Conservation (phyloP, 2,329 filamentous ascomycete genomes). For the Westerdykella aurantiaca region DNA sequence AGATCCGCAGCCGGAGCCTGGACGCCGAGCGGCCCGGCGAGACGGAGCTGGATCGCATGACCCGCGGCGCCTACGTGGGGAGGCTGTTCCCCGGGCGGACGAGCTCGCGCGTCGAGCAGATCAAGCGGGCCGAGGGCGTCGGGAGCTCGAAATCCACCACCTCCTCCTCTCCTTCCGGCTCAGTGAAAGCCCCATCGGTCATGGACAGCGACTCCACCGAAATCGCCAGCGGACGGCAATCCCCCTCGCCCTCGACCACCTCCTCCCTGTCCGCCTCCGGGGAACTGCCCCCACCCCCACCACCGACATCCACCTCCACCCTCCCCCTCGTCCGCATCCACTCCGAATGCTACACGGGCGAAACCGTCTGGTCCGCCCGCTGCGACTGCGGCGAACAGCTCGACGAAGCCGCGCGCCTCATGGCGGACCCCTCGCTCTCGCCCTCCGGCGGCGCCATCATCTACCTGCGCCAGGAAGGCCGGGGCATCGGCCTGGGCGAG, state of each 20-base stretch:
- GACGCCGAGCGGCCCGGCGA: conserved; percentile 69
- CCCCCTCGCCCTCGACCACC: conserved; percentile 15
- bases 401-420: conserved; percentile 89
- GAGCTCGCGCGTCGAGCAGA: conserved; percentile 60
- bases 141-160: conserved; percentile 4
- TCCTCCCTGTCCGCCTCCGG: conserved; percentile 11
- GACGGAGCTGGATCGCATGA: conserved; percentile 87
- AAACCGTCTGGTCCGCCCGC: conserved; percentile 95
- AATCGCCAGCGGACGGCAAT: conserved; percentile 9
- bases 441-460: conserved; percentile 80
- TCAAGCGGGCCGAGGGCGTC: conserved; percentile 36
- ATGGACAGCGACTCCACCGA: conserved; percentile 6
- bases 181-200: conserved; percentile 6
- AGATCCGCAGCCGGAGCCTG: conserved; percentile 67
- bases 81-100: conserved; percentile 79
- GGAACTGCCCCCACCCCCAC: conserved; percentile 19
- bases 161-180: neutral
- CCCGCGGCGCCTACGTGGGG: conserved; percentile 86
- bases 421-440: conserved; percentile 62
- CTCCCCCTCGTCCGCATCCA: conserved; percentile 88
- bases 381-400: conserved; percentile 98
- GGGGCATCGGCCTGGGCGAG: conserved; percentile 88
- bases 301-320: conserved; percentile 19
- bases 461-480: conserved; percentile 91
- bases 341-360: conserved; percentile 96